Evolutionary conservation across 169 alveolate species (phyloP).

Genomic region (Ichthyophthirius multifiliis): DNA sequence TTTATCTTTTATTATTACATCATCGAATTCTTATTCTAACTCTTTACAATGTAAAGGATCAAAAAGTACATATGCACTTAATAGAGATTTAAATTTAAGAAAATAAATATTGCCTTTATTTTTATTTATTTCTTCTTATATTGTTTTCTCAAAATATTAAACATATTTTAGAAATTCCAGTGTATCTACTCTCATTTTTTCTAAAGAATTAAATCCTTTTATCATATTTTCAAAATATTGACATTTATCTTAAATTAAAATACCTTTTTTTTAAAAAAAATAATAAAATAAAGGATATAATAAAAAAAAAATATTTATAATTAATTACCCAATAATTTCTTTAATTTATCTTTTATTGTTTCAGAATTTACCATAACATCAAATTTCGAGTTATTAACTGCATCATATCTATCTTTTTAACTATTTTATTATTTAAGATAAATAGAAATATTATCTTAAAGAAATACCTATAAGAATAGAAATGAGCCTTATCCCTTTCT

Average conservation of each 20-base stretch:
- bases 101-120: background rate
- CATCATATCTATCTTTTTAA: background rate
- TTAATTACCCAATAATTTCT: background rate
- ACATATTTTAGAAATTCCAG: background rate
- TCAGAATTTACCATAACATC: slow-evolving; percentile 4
- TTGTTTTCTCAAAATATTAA: background rate
- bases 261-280: background rate
- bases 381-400: background rate
- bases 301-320: background rate
- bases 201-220: background rate
- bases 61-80: background rate
- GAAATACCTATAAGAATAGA: background rate
- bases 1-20: background rate
- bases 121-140: background rate
- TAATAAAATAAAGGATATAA: background rate
- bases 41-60: background rate
- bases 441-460: background rate
- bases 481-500: background rate
- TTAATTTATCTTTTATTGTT: background rate
- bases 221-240: background rate
- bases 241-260: background rate
- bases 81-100: background rate
- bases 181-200: background rate
- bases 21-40: background rate
- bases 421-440: background rate